A percentile compares a stretch with the other conserved stretches of the same genome.
phyloP scores from a whole-genome alignment of 179 eudicot species.

The Corrigiola litoralis region DNA sequence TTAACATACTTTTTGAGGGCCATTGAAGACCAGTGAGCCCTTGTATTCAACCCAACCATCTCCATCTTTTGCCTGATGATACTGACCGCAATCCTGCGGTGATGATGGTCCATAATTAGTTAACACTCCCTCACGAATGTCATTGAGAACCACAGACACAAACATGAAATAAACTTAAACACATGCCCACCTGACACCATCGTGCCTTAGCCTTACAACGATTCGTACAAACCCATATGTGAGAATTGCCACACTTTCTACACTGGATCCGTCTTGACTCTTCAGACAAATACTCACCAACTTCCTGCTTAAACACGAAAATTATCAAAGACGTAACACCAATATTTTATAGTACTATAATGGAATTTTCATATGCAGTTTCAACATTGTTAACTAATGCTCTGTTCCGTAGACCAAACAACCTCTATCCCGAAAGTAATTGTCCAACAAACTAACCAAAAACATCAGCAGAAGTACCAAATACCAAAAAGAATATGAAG shows the following conservation, averaged over 20 bases:
- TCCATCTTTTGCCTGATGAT: constrained; percentile 99
- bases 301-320: constrained; percentile 36
- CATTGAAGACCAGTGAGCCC: constrained; percentile 79
- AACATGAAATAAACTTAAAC: background rate
- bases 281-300: constrained; percentile 66
- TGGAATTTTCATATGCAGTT: too few species aligned
- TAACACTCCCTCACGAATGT: background rate
- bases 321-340: constrained; percentile 13
- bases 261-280: constrained; percentile 97
- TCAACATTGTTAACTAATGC: too few species aligned
- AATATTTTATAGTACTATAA: too few species aligned
- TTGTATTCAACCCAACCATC: constrained; percentile 94
- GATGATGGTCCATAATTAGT: constrained; percentile 2
- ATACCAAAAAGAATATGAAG: too few species aligned
- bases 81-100: constrained; percentile 94
- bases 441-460: too few species aligned
- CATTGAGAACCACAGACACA: background rate
- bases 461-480: too few species aligned
- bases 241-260: constrained; percentile 90
- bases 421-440: too few species aligned
- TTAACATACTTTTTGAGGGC: constrained; percentile 70
- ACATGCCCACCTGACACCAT: constrained; percentile 88
- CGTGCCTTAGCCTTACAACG: constrained; percentile 90
- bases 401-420: too few species aligned
- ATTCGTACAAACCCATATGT: constrained; percentile 94